These are phyloP conservation scores for Cryptococcus sp. DNA, from an alignment of 1,284 basidiomycete species.

Conservation along the genomic window DNA sequence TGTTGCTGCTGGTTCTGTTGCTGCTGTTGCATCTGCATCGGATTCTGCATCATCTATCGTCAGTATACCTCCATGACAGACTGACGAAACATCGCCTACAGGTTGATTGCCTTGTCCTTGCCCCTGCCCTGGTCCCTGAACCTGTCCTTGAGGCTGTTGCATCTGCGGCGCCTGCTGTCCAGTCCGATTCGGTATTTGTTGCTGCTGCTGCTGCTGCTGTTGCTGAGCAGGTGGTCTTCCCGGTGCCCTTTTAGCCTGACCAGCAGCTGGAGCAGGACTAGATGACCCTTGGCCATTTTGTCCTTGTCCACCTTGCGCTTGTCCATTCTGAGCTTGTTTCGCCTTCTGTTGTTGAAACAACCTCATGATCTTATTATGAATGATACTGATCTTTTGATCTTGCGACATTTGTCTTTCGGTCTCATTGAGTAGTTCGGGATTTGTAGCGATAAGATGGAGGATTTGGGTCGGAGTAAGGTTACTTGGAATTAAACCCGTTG, in stretches of 20 bases:
- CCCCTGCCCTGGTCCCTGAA: neutral
- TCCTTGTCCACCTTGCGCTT: neutral
- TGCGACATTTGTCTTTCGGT: neutral
- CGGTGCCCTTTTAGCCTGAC: no score
- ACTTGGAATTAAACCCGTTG: neutral
- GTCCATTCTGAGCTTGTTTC: neutral
- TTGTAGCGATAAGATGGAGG: neutral
- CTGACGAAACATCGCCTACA: neutral
- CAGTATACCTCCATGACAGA: neutral
- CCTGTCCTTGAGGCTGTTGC: constrained; percentile 5
- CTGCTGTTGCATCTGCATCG: constrained; percentile 18
- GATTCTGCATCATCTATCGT: constrained; percentile 11
- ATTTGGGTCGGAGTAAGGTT: neutral
- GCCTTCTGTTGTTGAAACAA: neutral
- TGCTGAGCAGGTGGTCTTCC: no score
- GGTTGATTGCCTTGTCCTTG: constrained; percentile 1
- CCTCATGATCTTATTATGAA: neutral
- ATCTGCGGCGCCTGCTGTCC: no score
- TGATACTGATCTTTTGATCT: neutral
- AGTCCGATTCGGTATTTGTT: no score
- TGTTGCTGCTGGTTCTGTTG: constrained; percentile 10
- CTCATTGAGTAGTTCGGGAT: neutral
- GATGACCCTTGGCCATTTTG: no score
- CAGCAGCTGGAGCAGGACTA: no score
- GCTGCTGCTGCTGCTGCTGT: no score